Evolutionary conservation across 768 basidiomycete species (phyloP), one percentile per base, ranked within the genome.

Genomic region (Amanita rubescens): DNA sequence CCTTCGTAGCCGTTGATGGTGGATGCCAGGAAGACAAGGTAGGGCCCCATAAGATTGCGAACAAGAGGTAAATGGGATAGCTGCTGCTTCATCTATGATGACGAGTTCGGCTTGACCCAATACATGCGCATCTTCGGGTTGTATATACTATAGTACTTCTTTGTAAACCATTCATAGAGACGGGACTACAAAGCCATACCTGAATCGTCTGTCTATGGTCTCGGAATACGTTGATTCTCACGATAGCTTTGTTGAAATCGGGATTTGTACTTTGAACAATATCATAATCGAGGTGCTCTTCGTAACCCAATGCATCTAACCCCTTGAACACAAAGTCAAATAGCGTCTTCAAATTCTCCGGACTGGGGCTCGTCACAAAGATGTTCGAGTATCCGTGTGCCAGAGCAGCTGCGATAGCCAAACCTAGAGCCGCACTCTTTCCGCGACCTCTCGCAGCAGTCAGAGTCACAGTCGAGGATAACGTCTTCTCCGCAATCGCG

Each of bases 1-100:
- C 96, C 96, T 77, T 98, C 96, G 69, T 99, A 99, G 37, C 96
- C 96, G 66, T 97, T 98, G 71, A 99, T 94, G 0, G 96, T 99
- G n/a, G 94, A 96, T 1, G 96, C 91, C 77, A 98, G 86, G 76
- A 98, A 98, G 48, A 98, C 94, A 33, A 98, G 88, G 70, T 98
- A 98, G 1, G 87, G 87, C 0, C 96, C 96, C 51, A 99, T 84
- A 57, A 99, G 87, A 61, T 92, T 91, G 53, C 89, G 84, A 15
- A 99, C 95, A 33, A 99, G 85, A 2, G 95, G 94, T 15, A 98
- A 81, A 1, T n/a, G 96, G 96, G 50, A 98, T 98, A 17, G 96
- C 96, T 8, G 96, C 96, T 6, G 95, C 95, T 69, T 99, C 96
- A 62, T 99, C 96, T 58, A 99, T 95, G 61, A 99, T 87, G 58